phyloP scores from a whole-genome alignment of 2,329 filamentous ascomycete genomes.

The Domatiomyces globalis region DNA sequence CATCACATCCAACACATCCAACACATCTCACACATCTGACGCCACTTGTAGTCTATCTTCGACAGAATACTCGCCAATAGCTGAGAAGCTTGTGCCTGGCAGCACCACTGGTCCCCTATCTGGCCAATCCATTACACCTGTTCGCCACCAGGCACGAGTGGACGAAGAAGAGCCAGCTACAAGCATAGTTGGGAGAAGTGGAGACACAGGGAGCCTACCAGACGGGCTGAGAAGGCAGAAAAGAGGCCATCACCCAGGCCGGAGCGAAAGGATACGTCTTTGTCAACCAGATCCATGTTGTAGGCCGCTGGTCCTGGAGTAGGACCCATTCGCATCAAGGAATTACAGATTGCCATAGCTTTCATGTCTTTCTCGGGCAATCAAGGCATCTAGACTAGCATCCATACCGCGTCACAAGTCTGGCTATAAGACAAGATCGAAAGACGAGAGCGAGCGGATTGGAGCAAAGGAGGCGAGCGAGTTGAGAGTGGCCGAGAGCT shows the following conservation, averaged over 20 bases:
- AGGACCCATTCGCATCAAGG: background rate
- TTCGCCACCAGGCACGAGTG: background rate
- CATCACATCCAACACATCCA: background rate
- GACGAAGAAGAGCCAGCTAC: background rate
- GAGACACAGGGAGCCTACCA: background rate
- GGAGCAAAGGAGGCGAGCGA: background rate
- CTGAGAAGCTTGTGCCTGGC: background rate
- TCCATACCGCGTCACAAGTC: too few relatives aligned
- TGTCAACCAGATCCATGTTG: background rate
- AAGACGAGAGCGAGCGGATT: background rate
- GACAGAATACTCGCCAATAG: background rate
- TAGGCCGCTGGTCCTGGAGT: background rate
- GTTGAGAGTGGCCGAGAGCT: background rate
- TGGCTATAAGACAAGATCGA: background rate
- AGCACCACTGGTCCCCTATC: background rate
- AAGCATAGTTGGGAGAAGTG: background rate
- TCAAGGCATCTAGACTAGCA: too few relatives aligned
- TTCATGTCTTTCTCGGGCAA: background rate
- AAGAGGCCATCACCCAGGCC: background rate
- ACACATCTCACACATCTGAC: background rate
- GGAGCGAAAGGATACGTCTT: background rate
- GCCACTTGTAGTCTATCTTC: background rate
- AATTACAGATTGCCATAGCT: background rate
- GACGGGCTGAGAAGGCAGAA: background rate
- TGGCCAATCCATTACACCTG: background rate